Base-by-base conservation (phyloP, 2,329 filamentous ascomycete species). In the Xylaria hypoxylon region DNA sequence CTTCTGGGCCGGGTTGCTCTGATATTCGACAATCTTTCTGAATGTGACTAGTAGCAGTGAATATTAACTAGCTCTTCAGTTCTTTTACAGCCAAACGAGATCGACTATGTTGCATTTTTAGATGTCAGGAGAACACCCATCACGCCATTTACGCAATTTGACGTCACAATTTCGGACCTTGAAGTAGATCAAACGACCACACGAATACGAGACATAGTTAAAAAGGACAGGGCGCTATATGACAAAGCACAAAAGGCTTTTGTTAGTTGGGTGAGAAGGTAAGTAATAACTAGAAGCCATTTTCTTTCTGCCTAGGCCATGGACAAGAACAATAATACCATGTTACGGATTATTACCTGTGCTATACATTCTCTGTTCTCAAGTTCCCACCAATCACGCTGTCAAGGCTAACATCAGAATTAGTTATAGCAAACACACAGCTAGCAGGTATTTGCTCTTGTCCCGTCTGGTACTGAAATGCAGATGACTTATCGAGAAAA, bases 161-260 rank as follows among this genome's bases (percentile, higher is more conserved):
- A 77, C 1, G 80, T 94, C 33, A 74, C 77, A 0, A 79, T 91
- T n/a, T 84, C 86, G 0, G 85, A 88, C 1, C 82, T 83, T 0
- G 89, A 92, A n/a, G 91, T 89, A 0, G 78, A 81, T 0, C 76
- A 80, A 1, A 82, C 85, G 0, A 89, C 88, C 0, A 78, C 86
- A 10, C 84, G 80, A 51, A 90, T 97, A 62, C 87, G 92, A 28
- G 80, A 83, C 11, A 76, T 87, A 3, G 85, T 90, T 13, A 75
- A 77, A 44, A 72, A 79, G 8, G 86, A 88, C 68, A 80, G 85
- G 48, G 84, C 82, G 3, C 77, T 96, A 11, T 90, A 96, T 77
- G 94, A 97, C 77, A 96, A 97, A 75, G 94, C 92, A 0, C 93
- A 97, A 76, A 89, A 90, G 68, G 96, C 90, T 0, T 98, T 99